A percentile compares a stretch with the other conserved stretches of the same genome.
These are phyloP conservation scores for Cystofilobasidium bisporidii DNA, from an alignment of 768 basidiomycete species.

Conservation along the genomic window DNA sequence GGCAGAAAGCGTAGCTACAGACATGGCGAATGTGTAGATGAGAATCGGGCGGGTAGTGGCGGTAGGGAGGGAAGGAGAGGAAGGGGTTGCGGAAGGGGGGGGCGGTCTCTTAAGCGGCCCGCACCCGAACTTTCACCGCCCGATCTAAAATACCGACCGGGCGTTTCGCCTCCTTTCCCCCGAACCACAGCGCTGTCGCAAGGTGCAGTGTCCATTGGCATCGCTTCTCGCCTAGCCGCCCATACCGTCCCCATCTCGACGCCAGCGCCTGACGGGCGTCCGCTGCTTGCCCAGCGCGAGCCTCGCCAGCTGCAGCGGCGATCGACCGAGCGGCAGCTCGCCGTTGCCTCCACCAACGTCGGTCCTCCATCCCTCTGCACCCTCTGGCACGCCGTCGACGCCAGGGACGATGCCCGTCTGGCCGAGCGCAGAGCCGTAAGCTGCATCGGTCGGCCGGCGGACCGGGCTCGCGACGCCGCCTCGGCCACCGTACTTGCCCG, in stretches of 20 bases:
- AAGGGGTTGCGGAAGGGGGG: too few relatives aligned
- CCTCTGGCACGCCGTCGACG: constrained; percentile 16
- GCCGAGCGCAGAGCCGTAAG: neutral
- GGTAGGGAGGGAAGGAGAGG: too few relatives aligned
- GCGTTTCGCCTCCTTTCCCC: too few relatives aligned
- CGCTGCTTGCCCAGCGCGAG: constrained; percentile 5
- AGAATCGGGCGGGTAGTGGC: too few relatives aligned
- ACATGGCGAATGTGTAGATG: too few relatives aligned
- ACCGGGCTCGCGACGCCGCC: neutral
- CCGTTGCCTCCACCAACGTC: constrained; percentile 14
- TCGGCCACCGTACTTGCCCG: constrained; percentile 1
- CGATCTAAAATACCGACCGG: too few relatives aligned
- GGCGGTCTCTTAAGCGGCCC: too few relatives aligned
- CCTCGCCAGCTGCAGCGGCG: constrained; percentile 2
- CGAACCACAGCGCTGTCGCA: too few relatives aligned
- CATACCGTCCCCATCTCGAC: constrained; percentile 16
- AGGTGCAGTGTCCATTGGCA: too few relatives aligned
- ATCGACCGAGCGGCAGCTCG: constrained; percentile 10
- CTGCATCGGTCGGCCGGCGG: neutral
- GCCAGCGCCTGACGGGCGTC: constrained; percentile 14
- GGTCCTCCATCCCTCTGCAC: neutral
- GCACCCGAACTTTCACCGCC: too few relatives aligned
- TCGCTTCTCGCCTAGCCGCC: constrained; percentile 10
- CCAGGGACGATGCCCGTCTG: constrained; percentile 9
- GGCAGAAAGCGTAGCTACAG: neutral